phyloP scores from a whole-genome alignment of 164 flowering plant genomes.

The Vitis amurensis region DNA sequence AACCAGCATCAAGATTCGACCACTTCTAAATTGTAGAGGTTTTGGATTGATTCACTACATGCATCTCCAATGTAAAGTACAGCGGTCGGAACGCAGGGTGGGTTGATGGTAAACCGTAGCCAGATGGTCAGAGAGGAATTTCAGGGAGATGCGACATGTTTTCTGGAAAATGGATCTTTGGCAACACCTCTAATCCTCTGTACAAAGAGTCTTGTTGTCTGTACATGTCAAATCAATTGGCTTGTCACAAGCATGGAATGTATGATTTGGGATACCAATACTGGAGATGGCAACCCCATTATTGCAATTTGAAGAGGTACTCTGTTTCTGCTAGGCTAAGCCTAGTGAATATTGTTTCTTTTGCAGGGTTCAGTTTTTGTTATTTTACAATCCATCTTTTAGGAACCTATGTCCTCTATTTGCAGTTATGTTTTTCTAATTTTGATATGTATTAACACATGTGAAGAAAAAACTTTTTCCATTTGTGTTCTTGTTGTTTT shows the following conservation, averaged over 20 bases:
- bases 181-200: constrained; percentile 12
- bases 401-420: no score
- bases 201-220: constrained; percentile 14
- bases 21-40: constrained; percentile 30
- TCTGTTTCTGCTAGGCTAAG: no score
- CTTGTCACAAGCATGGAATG: constrained; percentile 17
- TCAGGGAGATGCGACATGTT: constrained; percentile 24
- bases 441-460: no score
- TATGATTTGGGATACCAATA: constrained; percentile 13
- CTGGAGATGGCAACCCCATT: constrained; percentile 20
- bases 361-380: no score
- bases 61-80: constrained; percentile 47
- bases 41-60: constrained; percentile 68
- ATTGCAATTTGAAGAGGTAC: neutral
- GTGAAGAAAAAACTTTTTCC: no score
- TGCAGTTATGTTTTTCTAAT: no score
- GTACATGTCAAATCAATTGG: constrained; percentile 11
- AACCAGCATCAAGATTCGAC: constrained; percentile 13
- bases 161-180: constrained; percentile 19
- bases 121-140: constrained; percentile 16
- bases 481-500: no score
- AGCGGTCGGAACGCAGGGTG: constrained; percentile 34
- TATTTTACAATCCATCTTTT: no score
- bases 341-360: no score
- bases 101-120: constrained; percentile 12